Evolutionary conservation across 2,329 filamentous ascomycete genomes (phyloP).

Genomic region (Colletotrichum siamense): DNA sequence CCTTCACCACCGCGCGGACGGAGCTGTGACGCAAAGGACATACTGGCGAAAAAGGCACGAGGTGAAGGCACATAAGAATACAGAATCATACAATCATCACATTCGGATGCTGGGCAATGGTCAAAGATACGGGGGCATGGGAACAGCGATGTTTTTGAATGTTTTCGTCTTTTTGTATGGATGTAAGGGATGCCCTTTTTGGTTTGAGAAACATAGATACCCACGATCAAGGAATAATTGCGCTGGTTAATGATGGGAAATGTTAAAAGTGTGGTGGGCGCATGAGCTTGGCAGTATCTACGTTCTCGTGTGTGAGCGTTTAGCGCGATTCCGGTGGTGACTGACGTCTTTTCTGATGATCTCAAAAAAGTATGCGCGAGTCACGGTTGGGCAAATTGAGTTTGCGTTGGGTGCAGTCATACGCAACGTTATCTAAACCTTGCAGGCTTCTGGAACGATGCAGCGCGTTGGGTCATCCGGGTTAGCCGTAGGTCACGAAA

Average conservation of each 20-base stretch:
- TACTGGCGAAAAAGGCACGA: not conserved
- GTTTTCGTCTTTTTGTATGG: not conserved
- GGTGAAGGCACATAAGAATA: not conserved
- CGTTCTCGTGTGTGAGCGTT: too few relatives aligned
- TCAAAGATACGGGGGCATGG: not conserved
- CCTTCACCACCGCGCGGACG: not conserved
- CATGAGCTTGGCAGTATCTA: not conserved
- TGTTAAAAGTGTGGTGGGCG: not conserved
- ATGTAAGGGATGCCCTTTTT: not conserved
- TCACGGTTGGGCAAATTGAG: not conserved
- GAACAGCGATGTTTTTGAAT: not conserved
- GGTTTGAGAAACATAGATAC: constrained; percentile 16
- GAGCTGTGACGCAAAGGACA: not conserved
- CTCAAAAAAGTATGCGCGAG: not conserved
- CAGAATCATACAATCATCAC: not conserved
- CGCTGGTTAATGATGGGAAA: not conserved
- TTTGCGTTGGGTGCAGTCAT: not conserved
- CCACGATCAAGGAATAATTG: not conserved
- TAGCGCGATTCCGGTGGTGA: not conserved
- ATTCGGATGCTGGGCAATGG: not conserved
- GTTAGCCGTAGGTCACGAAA: not conserved
- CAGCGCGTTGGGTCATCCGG: not conserved
- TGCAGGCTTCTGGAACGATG: not conserved
- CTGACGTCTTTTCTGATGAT: not conserved
- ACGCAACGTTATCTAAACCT: not conserved